Conservation (phyloP, 257 asterid species). For the Parsonsia alboflavescens region DNA sequence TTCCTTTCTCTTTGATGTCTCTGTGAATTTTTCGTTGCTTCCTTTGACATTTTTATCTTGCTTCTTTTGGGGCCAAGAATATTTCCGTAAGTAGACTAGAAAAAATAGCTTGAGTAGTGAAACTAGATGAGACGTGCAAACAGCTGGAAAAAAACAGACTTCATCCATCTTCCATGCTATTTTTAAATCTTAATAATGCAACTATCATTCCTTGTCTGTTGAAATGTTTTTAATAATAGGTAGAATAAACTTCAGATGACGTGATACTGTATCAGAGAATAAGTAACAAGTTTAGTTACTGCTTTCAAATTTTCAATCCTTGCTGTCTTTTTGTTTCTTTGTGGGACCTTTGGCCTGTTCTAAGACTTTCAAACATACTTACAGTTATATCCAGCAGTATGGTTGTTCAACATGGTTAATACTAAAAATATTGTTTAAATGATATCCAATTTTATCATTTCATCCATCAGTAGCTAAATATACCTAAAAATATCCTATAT, state of each 20-base stretch:
- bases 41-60: not conserved
- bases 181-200: not conserved
- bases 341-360: not conserved
- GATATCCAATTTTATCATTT: not conserved
- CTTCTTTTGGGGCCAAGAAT: no score
- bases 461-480: not conserved
- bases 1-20: not conserved
- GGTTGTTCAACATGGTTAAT: not conserved
- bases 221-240: not conserved
- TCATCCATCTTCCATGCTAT: not conserved
- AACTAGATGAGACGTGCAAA: not conserved
- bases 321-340: not conserved
- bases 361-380: not conserved
- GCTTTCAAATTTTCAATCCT: not conserved
- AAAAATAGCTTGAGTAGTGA: not conserved
- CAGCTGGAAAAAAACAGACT: not conserved
- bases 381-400: not conserved
- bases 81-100: not conserved
- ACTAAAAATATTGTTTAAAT: not conserved
- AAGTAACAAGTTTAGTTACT: not conserved
- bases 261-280: not conserved
- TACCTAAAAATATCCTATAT: not conserved
- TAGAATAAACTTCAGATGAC: not conserved
- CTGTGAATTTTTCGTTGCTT: not conserved
- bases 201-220: not conserved